phyloP scores from a whole-genome alignment of 106 monocot genomes.

The Xerophyta viscosa region DNA sequence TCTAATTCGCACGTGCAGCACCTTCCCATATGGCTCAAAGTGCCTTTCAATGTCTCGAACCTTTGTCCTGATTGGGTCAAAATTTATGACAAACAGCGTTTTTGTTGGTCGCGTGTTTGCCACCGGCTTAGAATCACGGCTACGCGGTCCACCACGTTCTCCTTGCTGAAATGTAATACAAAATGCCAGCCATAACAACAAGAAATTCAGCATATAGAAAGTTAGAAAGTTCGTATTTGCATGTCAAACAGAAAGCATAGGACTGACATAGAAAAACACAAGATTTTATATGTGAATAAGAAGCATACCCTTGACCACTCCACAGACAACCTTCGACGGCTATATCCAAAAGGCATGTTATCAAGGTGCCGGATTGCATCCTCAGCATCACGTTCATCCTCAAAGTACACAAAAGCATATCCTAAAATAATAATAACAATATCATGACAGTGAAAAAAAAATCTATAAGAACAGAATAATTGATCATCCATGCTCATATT shows the following conservation, averaged over 20 bases:
- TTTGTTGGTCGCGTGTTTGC: slow-evolving; percentile 47
- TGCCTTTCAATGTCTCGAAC: slow-evolving; percentile 68
- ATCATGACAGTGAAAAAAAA: too few relatives aligned
- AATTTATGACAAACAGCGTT: slow-evolving; percentile 76
- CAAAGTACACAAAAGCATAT: slow-evolving; percentile 90
- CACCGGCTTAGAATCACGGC: slow-evolving; percentile 39
- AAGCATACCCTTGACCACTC: slow-evolving; percentile 86
- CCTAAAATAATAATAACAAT: slow-evolving; percentile 46
- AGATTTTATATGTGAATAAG: neutral
- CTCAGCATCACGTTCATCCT: slow-evolving; percentile 79
- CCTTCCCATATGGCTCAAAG: slow-evolving; percentile 70
- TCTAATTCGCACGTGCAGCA: slow-evolving; percentile 59
- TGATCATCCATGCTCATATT: too few relatives aligned
- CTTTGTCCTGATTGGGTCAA: slow-evolving; percentile 59
- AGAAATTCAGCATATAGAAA: too few relatives aligned
- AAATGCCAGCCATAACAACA: too few relatives aligned
- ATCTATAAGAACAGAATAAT: too few relatives aligned
- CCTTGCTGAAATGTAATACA: slow-evolving; percentile 48
- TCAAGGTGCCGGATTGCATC: slow-evolving; percentile 63
- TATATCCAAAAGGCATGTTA: slow-evolving; percentile 53
- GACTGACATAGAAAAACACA: too few relatives aligned
- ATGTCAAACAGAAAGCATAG: too few relatives aligned
- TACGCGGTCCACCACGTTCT: slow-evolving; percentile 58
- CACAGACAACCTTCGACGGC: slow-evolving; percentile 61
- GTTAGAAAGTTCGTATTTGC: too few relatives aligned